phyloP scores from a whole-genome alignment of 257 asterid genomes.

The Solanum verrucosum region DNA sequence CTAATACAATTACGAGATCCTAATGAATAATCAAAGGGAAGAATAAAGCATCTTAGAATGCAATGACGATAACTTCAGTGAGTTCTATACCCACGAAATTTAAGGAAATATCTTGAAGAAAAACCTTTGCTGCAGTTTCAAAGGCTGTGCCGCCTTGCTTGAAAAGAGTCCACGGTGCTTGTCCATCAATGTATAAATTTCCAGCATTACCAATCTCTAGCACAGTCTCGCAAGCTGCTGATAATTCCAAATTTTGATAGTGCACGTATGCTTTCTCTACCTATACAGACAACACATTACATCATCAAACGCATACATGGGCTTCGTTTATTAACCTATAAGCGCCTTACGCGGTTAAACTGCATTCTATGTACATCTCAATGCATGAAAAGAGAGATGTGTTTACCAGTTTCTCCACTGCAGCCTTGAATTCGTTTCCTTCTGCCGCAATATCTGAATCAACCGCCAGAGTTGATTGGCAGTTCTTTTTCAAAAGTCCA shows the following conservation, averaged over 20 bases:
- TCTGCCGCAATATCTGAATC: slow-evolving; percentile 83
- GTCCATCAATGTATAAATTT: slow-evolving; percentile 62
- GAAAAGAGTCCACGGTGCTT: slow-evolving; percentile 89
- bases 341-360: not conserved
- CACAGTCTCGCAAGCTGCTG: slow-evolving; percentile 88
- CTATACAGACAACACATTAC: slow-evolving; percentile 7
- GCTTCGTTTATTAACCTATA: not conserved
- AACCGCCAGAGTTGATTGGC: slow-evolving; percentile 58
- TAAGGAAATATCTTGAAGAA: not conserved
- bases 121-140: slow-evolving; percentile 82
- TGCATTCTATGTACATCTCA: not conserved
- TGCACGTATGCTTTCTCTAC: slow-evolving; percentile 44
- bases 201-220: slow-evolving; percentile 86
- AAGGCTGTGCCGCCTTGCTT: slow-evolving; percentile 77
- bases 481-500: slow-evolving; percentile 83
- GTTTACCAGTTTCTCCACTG: slow-evolving; percentile 75
- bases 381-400: not conserved
- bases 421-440: slow-evolving; percentile 55
- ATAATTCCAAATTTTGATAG: slow-evolving; percentile 65
- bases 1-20: slow-evolving; percentile 76
- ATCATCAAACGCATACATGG: not conserved
- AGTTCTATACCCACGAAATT: not conserved
- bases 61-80: not conserved
- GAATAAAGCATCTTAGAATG: not conserved
- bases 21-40: slow-evolving; percentile 8